Evolutionary conservation across 1,284 basidiomycete genomes (phyloP), one percentile per base, ranked within the genome.

Genomic region (Cystobasidium pallidum): DNA sequence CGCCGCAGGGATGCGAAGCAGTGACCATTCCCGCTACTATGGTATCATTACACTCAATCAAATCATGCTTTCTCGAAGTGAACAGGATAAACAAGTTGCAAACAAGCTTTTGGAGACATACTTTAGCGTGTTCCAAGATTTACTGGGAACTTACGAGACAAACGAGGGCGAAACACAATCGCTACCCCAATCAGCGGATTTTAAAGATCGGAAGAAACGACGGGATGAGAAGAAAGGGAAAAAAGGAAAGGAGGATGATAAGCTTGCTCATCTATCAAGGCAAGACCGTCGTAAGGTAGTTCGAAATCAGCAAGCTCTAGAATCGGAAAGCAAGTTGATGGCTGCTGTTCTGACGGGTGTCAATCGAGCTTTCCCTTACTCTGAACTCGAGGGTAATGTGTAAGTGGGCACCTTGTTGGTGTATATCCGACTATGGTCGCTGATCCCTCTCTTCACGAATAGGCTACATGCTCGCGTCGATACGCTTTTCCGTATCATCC

Each of bases 1-100:
- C n/a, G 41, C 70, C 6, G 65, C 63, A 28, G 47, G 52, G 13
- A 32, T 62, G 55, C 63, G 65, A 24, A 81, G 83, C 30, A 81
- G 83, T 65, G 79, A 81, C 6, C 92, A 94, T 79, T 89, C 88
- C 0, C 86, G 89, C 73, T 99, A 97, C 82, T 97, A 97, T 80
- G 88, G 92, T 30, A 85, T 91, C 19, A 92, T 97, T 77, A 96
- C 94, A 1, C 87, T 97, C 77, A 98, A 98, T 81, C 95, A 98
- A 82, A 89, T 95, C 74, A 88, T 93, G 62, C 85, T 98, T 41
- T 87, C 88, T 0, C 84, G 86, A 6, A 83, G 83, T 58, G 82
- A 84, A 30, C 83, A 81, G 21, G 92, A 94, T 77, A 84, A 87
- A 11, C 86, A 87, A 0, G 90, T 94, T 7, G 91, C 94, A n/a